These are phyloP conservation scores for Tirmania nivea DNA, from an alignment of 495 filamentous ascomycete species.

Conservation along the genomic window DNA sequence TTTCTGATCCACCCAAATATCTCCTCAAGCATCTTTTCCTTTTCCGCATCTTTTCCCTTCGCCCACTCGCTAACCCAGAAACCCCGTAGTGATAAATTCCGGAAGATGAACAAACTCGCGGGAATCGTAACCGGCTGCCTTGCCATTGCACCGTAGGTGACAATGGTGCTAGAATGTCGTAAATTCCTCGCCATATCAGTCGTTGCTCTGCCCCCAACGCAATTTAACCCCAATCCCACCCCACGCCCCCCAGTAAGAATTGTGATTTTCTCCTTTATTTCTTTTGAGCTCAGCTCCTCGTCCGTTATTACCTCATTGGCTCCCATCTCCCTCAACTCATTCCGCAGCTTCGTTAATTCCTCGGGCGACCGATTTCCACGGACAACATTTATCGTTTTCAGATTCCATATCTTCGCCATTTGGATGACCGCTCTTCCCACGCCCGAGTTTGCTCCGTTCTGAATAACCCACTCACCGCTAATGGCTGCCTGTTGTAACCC, in stretches of 20 bases:
- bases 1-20: conserved; percentile 49
- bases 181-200: conserved; percentile 49
- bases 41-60: conserved; percentile 49
- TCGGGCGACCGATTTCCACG: no score
- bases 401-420: conserved; percentile 58
- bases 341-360: no score
- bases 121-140: conserved; percentile 60
- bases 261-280: conserved; percentile 40
- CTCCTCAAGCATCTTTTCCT: conserved; percentile 57
- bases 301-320: conserved; percentile 72
- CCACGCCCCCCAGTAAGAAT: conserved; percentile 40
- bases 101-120: conserved; percentile 70
- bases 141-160: conserved; percentile 92
- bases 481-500: conserved; percentile 21
- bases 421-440: conserved; percentile 86
- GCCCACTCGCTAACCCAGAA: conserved; percentile 92
- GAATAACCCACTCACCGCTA: conserved; percentile 71
- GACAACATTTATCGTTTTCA: no score
- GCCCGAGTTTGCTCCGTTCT: conserved; percentile 88
- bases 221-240: conserved; percentile 65
- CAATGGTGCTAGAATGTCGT: conserved; percentile 42
- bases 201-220: conserved; percentile 72
- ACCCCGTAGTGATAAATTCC: conserved; percentile 62
- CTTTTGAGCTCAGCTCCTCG: conserved; percentile 37
- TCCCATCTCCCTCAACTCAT: conserved; percentile 43